phyloP scores from a whole-genome alignment of 2,329 filamentous ascomycete species.

The Talaromyces amestolkiae region DNA sequence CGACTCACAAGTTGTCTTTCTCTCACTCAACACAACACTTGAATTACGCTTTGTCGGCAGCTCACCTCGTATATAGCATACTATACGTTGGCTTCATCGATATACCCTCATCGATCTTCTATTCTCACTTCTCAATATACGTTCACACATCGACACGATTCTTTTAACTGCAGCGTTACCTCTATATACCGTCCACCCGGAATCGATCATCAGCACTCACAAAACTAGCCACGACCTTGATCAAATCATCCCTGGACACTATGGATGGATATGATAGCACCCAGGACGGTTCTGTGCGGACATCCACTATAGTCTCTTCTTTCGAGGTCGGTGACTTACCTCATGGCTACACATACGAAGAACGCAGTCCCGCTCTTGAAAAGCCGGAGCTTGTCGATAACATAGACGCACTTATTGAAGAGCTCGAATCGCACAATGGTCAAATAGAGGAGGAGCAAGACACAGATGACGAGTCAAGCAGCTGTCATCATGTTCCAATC shows the following conservation, averaged over 20 bases:
- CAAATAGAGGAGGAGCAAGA: constrained; percentile 63
- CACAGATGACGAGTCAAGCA: constrained; percentile 52
- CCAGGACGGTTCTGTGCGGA: background rate
- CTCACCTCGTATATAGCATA: constrained; percentile 5
- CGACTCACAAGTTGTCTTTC: background rate
- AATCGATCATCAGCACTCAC: background rate
- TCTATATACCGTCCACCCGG: background rate
- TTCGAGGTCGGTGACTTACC: background rate
- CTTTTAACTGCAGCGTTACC: constrained; percentile 1
- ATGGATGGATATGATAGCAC: background rate
- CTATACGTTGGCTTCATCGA: constrained; percentile 13
- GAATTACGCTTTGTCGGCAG: background rate
- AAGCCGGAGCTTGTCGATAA: constrained; percentile 74
- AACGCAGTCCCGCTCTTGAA: constrained; percentile 17
- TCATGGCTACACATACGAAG: background rate
- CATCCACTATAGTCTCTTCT: background rate
- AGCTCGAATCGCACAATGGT: constrained; percentile 78
- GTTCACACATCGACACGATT: background rate
- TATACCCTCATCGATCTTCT: constrained; percentile 1
- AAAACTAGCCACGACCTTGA: background rate
- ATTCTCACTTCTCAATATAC: constrained; percentile 1
- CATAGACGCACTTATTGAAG: constrained; percentile 82
- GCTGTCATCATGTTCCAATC: constrained; percentile 63
- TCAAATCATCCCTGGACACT: background rate
- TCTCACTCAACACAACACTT: background rate